phyloP scores from a whole-genome alignment of 225 moss, liverwort and hornwort genomes.

The Asterella californica region DNA sequence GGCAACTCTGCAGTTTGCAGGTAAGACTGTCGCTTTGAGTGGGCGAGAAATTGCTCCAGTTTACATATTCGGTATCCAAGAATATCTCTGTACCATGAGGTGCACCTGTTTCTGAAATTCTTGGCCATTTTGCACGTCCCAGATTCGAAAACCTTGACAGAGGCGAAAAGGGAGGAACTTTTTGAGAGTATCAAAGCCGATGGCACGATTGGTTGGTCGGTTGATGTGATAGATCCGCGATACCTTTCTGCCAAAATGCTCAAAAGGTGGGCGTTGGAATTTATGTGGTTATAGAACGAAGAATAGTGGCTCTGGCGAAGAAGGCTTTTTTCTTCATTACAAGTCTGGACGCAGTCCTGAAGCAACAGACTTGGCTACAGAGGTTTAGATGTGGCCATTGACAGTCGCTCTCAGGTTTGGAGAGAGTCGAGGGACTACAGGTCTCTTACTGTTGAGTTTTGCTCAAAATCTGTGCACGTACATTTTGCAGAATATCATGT shows the following conservation, averaged over 20 bases:
- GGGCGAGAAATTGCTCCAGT: background rate
- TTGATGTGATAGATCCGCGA: slow-evolving; percentile 68
- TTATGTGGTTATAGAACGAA: background rate
- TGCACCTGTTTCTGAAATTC: background rate
- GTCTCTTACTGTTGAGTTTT: background rate
- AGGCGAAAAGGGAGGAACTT: slow-evolving; percentile 64
- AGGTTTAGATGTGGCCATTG: no score
- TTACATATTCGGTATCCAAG: background rate
- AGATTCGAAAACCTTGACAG: slow-evolving; percentile 78
- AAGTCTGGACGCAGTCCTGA: background rate
- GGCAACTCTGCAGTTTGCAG: slow-evolving; percentile 62
- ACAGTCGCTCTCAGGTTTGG: background rate
- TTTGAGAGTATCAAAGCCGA: slow-evolving; percentile 58
- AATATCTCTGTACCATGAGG: background rate
- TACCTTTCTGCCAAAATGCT: slow-evolving; percentile 76
- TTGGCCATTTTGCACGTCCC: background rate
- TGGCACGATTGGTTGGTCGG: slow-evolving; percentile 60
- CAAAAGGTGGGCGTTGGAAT: slow-evolving; percentile 40
- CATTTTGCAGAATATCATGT: background rate
- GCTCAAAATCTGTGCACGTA: background rate
- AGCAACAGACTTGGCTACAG: background rate
- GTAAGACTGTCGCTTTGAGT: slow-evolving; percentile 26
- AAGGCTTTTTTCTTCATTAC: background rate
- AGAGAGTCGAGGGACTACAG: background rate
- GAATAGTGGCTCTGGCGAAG: background rate